Percentiles rank a stretch among this genome's conserved stretches.
Evolutionary conservation across 2,329 filamentous ascomycete genomes (phyloP).

Genomic region (Cladorrhinum sp.): DNA sequence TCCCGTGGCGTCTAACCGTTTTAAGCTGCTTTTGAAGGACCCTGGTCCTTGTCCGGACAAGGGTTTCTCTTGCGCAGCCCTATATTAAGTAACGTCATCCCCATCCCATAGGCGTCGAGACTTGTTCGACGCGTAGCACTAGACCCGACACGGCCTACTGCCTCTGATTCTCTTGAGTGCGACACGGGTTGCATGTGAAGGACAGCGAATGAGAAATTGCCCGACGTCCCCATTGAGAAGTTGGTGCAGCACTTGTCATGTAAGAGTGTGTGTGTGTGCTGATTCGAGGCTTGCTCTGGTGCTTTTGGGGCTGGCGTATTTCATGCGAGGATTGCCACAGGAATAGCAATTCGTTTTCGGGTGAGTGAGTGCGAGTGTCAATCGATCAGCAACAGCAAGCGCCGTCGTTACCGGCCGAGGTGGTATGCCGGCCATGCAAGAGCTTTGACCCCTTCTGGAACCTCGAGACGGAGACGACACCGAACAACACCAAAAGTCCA

Average conservation of each 20-base stretch:
- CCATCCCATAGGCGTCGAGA: constrained; percentile 5
- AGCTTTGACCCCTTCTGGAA: constrained; percentile 2
- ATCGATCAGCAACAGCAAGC: constrained; percentile 9
- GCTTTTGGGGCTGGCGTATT: background rate
- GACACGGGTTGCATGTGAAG: constrained; percentile 8
- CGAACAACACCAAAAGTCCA: constrained; percentile 2
- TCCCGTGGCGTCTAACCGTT: constrained; percentile 27
- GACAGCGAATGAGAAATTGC: constrained; percentile 29
- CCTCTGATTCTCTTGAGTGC: constrained; percentile 3
- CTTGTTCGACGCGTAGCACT: constrained; percentile 1
- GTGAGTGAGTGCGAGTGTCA: constrained; percentile 1
- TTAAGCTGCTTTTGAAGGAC: constrained; percentile 16
- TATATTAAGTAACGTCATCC: constrained; percentile 31
- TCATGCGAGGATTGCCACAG: background rate
- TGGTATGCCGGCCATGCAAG: constrained; percentile 2
- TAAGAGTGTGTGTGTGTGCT: background rate
- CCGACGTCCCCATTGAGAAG: constrained; percentile 28
- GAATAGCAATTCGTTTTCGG: background rate
- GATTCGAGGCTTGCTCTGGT: constrained; percentile 1
- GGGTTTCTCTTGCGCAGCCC: constrained; percentile 25
- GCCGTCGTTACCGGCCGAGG: constrained; percentile 3
- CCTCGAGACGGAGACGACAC: background rate
- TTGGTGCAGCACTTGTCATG: background rate
- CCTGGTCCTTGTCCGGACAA: constrained; percentile 17
- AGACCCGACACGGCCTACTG: constrained; percentile 2